Conservation (phyloP, 2,329 filamentous ascomycete species). For the Lachnellula suecica region DNA sequence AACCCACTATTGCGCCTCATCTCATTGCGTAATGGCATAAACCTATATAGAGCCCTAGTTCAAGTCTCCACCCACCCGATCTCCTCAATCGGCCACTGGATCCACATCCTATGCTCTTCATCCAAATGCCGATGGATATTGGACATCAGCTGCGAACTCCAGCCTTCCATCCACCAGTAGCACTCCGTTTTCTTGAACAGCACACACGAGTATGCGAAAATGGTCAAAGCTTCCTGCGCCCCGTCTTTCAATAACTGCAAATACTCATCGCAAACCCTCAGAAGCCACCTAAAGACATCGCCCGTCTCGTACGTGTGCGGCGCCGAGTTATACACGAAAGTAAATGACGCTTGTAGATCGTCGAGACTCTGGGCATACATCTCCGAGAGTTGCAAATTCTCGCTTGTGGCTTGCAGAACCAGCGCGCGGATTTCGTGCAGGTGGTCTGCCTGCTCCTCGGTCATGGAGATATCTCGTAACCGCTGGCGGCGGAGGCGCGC, state of each 20-base stretch:
- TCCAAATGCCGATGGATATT: constrained; percentile 33
- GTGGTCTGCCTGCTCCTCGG: constrained; percentile 3
- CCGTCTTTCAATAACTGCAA: constrained; percentile 33
- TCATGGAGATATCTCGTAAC: constrained; percentile 3
- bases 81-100: constrained; percentile 5
- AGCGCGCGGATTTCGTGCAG: constrained; percentile 3
- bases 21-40: too few relatives aligned
- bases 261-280: constrained; percentile 10
- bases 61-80: too few relatives aligned
- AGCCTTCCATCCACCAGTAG: constrained; percentile 30
- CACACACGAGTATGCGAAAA: constrained; percentile 18
- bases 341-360: constrained; percentile 7
- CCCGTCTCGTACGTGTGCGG: constrained; percentile 7
- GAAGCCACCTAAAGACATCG: constrained; percentile 20
- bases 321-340: constrained; percentile 5
- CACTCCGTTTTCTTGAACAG: constrained; percentile 10
- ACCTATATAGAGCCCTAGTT: too few relatives aligned
- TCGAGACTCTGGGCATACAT: too few relatives aligned
- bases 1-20: too few relatives aligned
- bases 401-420: constrained; percentile 16
- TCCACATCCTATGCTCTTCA: constrained; percentile 29
- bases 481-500: constrained; percentile 19
- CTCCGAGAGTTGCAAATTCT: too few relatives aligned
- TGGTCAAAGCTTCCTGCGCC: constrained; percentile 27
- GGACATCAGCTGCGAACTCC: constrained; percentile 33